Conservation (phyloP, 2,329 filamentous ascomycete genomes). For the Pseudogymnoascus sp. region DNA sequence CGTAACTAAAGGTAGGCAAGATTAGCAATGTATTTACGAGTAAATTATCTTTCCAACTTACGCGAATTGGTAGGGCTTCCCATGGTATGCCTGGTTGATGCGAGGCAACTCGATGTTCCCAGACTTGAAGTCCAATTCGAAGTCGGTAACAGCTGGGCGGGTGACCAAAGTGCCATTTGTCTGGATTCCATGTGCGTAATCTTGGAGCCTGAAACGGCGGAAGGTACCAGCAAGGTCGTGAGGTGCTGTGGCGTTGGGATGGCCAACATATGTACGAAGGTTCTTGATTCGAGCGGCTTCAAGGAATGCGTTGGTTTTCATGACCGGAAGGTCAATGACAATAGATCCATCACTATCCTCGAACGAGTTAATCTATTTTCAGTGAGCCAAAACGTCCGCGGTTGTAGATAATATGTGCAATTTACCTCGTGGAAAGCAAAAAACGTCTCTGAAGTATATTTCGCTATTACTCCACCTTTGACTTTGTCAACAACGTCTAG, state of each 20-base stretch:
- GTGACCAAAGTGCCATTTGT: not conserved
- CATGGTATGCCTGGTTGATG: constrained; percentile 50
- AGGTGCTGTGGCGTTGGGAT: not conserved
- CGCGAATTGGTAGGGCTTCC: constrained; percentile 46
- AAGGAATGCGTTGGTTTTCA: not conserved
- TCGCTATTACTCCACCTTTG: not conserved
- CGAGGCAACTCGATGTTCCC: constrained; percentile 56
- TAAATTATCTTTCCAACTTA: not conserved
- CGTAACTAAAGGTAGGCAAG: constrained; percentile 20
- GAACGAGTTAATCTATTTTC: not conserved
- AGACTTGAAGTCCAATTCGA: constrained; percentile 22
- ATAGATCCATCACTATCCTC: not conserved
- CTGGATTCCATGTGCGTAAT: not conserved
- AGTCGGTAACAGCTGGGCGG: not conserved
- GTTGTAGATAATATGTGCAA: not conserved
- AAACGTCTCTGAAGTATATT: not conserved
- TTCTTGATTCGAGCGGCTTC: not conserved
- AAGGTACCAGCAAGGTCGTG: not conserved
- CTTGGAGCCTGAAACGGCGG: not conserved
- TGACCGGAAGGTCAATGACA: not conserved
- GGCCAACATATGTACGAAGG: not conserved
- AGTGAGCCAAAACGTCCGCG: not conserved
- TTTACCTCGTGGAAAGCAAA: constrained; percentile 6
- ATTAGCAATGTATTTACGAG: not conserved
- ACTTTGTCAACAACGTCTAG: not conserved